phyloP scores from a whole-genome alignment of 2,329 filamentous ascomycete species.

The Sporothrix mexicana region DNA sequence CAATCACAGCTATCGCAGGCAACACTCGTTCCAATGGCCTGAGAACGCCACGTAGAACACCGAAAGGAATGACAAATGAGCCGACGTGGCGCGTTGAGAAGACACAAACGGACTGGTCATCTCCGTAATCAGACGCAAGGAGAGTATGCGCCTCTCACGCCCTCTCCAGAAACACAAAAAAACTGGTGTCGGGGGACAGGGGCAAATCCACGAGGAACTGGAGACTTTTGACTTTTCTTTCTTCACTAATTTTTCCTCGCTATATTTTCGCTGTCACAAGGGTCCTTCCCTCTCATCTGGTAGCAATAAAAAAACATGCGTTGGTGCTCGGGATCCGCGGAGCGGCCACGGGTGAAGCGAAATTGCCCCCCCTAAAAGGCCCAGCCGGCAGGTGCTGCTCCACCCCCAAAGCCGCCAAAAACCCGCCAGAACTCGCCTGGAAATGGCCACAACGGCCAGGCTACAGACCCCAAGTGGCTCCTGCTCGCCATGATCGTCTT shows the following conservation, averaged over 20 bases:
- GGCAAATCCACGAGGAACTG: constrained; percentile 19
- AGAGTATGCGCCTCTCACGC: not conserved
- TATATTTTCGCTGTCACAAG: not conserved
- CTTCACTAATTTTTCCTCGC: not conserved
- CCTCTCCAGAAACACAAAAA: not conserved
- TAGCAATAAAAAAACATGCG: not conserved
- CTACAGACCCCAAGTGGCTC: constrained; percentile 10
- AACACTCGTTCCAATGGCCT: constrained; percentile 8
- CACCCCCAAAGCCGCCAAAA: constrained; percentile 6
- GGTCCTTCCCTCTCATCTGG: not conserved
- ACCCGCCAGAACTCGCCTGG: too few species aligned
- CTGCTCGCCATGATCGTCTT: constrained; percentile 15
- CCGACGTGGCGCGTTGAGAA: constrained; percentile 29
- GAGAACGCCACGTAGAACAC: not conserved
- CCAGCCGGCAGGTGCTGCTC: constrained; percentile 3
- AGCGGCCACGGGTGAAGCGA: constrained; percentile 28
- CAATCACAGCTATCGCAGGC: constrained; percentile 3
- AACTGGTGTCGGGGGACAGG: constrained; percentile 5
- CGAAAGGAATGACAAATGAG: constrained; percentile 28
- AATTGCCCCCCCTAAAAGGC: constrained; percentile 25
- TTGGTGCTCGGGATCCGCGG: constrained; percentile 25
- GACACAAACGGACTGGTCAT: not conserved
- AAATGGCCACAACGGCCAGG: constrained; percentile 1
- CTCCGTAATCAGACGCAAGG: constrained; percentile 20
- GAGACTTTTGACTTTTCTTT: constrained; percentile 5